phyloP scores from a whole-genome alignment of 108 stramenopile species.

The Cyclotella baltica region DNA sequence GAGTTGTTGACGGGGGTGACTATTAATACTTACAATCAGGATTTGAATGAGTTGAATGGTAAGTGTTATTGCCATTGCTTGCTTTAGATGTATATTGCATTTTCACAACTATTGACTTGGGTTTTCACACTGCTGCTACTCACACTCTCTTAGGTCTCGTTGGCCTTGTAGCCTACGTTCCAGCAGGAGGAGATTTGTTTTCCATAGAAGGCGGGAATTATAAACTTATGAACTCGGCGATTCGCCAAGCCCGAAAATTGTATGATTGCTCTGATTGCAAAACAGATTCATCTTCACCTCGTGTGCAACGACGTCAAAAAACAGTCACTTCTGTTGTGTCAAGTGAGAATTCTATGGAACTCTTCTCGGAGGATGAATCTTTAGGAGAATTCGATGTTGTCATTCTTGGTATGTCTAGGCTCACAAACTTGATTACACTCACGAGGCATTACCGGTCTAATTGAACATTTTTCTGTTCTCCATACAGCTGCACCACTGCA shows the following conservation, averaged over 20 bases:
- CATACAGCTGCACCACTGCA: constrained; percentile 76
- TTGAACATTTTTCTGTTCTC: not conserved
- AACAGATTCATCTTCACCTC: not conserved
- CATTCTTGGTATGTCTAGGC: constrained; percentile 46
- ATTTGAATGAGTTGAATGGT: constrained; percentile 69
- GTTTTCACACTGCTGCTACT: too few species aligned
- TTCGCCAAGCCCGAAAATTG: constrained; percentile 57
- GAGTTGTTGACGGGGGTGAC: constrained; percentile 73
- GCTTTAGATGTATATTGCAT: too few species aligned
- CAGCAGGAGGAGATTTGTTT: constrained; percentile 52
- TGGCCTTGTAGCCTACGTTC: constrained; percentile 69
- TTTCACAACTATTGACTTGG: too few species aligned
- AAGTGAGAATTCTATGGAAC: constrained; percentile 47
- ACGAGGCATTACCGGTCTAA: not conserved
- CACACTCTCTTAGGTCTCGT: constrained; percentile 37
- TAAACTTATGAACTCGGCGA: constrained; percentile 70
- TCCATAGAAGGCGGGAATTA: constrained; percentile 76
- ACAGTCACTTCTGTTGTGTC: constrained; percentile 39
- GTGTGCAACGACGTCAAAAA: constrained; percentile 40
- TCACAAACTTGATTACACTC: not conserved
- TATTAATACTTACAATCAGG: constrained; percentile 79
- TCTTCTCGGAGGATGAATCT: constrained; percentile 46
- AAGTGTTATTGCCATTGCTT: too few species aligned
- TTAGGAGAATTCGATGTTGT: constrained; percentile 77
- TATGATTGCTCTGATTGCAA: constrained; percentile 29